Conservation (phyloP, 257 asterid species). For the Nicotiana sylvestris region DNA sequence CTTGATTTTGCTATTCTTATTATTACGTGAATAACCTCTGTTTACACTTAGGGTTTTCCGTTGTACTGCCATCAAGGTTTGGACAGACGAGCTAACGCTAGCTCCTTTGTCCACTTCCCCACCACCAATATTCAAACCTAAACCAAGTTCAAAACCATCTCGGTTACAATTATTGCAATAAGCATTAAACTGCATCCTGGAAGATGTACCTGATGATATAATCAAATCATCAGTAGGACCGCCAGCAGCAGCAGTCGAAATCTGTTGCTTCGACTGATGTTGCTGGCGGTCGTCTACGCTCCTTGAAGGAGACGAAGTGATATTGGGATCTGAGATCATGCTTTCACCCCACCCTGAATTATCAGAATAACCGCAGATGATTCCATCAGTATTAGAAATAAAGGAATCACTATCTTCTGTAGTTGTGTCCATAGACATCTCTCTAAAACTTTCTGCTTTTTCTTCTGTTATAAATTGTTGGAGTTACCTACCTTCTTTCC, state of each 20-base stretch:
- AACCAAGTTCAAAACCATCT: not conserved
- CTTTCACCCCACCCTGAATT: not conserved
- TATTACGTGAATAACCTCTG: too few species aligned
- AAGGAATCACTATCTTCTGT: not conserved
- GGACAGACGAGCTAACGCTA: conserved; percentile 28
- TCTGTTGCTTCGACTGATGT: not conserved
- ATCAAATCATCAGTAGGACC: not conserved
- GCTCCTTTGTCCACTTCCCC: conserved; percentile 56
- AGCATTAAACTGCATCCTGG: not conserved
- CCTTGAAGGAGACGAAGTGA: not conserved
- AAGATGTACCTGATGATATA: too few species aligned
- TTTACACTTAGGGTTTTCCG: too few species aligned
- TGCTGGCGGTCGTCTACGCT: not conserved
- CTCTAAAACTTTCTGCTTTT: not conserved
- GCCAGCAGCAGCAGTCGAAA: not conserved
- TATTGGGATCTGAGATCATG: not conserved
- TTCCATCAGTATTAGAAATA: not conserved
- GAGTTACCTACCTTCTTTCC: not conserved
- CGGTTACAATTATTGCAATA: not conserved
- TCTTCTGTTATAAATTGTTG: too few species aligned
- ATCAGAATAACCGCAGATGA: not conserved
- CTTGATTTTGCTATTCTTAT: too few species aligned
- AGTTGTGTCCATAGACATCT: not conserved
- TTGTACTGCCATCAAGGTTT: too few species aligned
- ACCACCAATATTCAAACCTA: conserved; percentile 37